Base-by-base conservation (phyloP, 2,329 filamentous ascomycete genomes). In the Fusarium aywerte region DNA sequence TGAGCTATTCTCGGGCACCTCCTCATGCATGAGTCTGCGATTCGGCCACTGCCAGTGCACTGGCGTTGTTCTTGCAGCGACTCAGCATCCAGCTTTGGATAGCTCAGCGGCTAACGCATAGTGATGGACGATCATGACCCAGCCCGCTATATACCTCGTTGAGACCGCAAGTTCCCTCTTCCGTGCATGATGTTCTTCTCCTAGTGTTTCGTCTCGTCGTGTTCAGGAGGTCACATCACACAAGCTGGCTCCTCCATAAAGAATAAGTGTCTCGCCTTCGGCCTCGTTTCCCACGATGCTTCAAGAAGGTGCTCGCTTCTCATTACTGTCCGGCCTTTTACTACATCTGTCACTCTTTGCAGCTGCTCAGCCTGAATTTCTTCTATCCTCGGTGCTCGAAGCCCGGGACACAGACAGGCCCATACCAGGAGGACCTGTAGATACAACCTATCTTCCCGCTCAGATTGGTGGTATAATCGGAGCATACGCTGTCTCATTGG, bases 391-490 rank as follows among this genome's bases (percentile, higher is more conserved):
- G 39, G 54, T 67, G 31, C 63, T 68, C 32, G 43, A 72, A 31
- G 51, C 76, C 45, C 73, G 71, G 63, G 58, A 73, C 68, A 84
- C 88, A 77, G 80, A 88, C 78, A 87, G 87, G 9, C 85, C 89
- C 10, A 76, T 88, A 42, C 88, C 88, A 38, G 82, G 83, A 55
- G 79, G 83, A 71, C 86, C 89, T 35, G 77, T 87, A 47, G 82
- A 93, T 76, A 81, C 81, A 66, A 79, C 84, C 18, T 87, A 90
- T 56, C 86, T 97, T 21, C 92, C 93, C 18, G 89, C 88, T 60
- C 90, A 97, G 78, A 89, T 97, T 70, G 90, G 91, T 67, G 92
- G 90, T 69, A 91, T 98, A 62, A 85, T 95, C 60, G 93, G 90
- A 63, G 90, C 92, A 60, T 97, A 97, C 87, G 84, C 94, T 59